Evolutionary conservation across 345 rosid species (phyloP), one percentile per base, ranked within the genome.

Genomic region (Turritis glabra): DNA sequence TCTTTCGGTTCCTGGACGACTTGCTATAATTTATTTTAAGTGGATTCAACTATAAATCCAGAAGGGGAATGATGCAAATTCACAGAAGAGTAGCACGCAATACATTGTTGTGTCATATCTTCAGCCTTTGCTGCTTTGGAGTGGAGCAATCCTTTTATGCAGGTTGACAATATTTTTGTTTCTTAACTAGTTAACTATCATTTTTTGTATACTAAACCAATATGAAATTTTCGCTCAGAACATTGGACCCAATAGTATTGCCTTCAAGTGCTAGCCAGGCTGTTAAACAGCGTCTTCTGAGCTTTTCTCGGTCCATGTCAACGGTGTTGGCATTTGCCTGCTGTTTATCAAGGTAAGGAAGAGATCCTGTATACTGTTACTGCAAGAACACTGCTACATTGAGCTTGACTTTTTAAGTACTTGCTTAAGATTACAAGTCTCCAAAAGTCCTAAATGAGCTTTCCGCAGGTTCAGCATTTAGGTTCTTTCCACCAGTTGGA

Each of bases 61-160:
- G 63, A 89, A 94, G 90, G 88, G 83, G 71, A 78, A 73, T 80
- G 91, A 87, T 61, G 80, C 68, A 72, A 93, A 75, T 76, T 87
- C 92, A 87, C 87, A 87, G 66, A 91, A 84, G 80, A 87, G 86
- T 76, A 79, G 66, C 59, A 71, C 89, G 1, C 80, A 81, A 61
- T 84, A 85, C 58, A 73, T 89, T 38, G 65, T 83, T 79, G 84
- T 77, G 47, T 89, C 97, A 33, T 94, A 91, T 82, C 40, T 94
- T 76, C 94, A 86, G 77, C 98, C 97, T n/a, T 77, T 89, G 85
- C 80, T 91, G 76, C 83, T 94, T 65, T 94, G 97, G 94, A 82
- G 86, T 29, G 95, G 96, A 66, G 89, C 88, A 23, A 77, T 79
- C 54, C 96, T 91, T 18, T 72, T 88, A 74, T 91, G 98, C 98